Percentiles rank a stretch among this genome's conserved stretches.
These are phyloP conservation scores for Saccharomycopsis sp. DNA, from an alignment of 805 yeast genomes.

Conservation along the genomic window DNA sequence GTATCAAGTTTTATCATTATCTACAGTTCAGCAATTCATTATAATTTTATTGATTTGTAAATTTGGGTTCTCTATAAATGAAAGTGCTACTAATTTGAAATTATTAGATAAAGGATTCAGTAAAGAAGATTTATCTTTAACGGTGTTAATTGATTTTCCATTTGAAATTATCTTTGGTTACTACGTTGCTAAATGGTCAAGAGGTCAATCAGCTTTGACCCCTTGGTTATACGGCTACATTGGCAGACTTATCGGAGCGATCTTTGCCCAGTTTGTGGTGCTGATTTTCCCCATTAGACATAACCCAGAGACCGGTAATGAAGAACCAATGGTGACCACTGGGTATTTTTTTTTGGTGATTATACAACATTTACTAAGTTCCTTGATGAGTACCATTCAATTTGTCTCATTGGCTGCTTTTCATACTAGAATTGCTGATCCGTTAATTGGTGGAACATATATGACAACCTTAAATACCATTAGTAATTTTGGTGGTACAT, in stretches of 20 bases:
- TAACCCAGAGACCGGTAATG: slow-evolving; percentile 25
- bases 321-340: slow-evolving; percentile 31
- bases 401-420: slow-evolving; percentile 91
- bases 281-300: slow-evolving; percentile 48
- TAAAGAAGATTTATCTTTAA: slow-evolving; percentile 86
- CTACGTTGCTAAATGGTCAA: slow-evolving; percentile 91
- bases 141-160: slow-evolving; percentile 91
- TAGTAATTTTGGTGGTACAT: slow-evolving; percentile 91
- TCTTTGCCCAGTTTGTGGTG: slow-evolving; percentile 64
- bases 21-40: slow-evolving; percentile 65
- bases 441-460: slow-evolving; percentile 92
- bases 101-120: slow-evolving; percentile 84
- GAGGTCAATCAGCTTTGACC: slow-evolving; percentile 56
- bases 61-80: slow-evolving; percentile 91
- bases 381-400: slow-evolving; percentile 91
- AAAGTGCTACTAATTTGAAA: slow-evolving; percentile 89
- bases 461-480: slow-evolving; percentile 93
- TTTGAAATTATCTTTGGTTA: slow-evolving; percentile 93
- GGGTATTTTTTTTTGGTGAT: slow-evolving; percentile 63
- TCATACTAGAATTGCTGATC: slow-evolving; percentile 93
- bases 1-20: slow-evolving; percentile 56
- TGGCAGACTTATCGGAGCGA: slow-evolving; percentile 71
- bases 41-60: slow-evolving; percentile 70
- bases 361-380: slow-evolving; percentile 71
- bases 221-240: slow-evolving; percentile 89